phyloP scores from a whole-genome alignment of 306 rosid species.

The Carpinus viminea region DNA sequence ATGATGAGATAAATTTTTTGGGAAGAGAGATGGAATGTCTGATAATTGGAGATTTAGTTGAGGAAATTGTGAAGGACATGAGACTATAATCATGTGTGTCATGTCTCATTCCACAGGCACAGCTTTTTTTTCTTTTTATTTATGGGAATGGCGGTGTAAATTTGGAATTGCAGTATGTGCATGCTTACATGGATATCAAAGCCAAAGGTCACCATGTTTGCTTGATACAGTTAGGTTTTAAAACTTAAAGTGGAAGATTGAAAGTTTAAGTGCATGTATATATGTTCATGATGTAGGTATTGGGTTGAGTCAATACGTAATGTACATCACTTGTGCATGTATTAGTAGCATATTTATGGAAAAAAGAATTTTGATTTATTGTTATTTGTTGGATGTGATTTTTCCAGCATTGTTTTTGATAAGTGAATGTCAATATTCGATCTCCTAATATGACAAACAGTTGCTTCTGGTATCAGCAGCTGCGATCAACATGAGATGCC shows the following conservation, averaged over 20 bases:
- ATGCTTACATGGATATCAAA: constrained; percentile 28
- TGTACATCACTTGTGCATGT: constrained; percentile 48
- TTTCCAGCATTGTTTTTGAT: not conserved
- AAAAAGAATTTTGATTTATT: not conserved
- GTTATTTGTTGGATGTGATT: not conserved
- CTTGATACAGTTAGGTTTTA: constrained; percentile 35
- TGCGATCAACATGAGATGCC: too few relatives aligned
- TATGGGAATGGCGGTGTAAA: constrained; percentile 20
- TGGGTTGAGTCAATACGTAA: constrained; percentile 32
- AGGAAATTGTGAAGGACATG: constrained; percentile 70
- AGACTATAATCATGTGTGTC: constrained; percentile 28
- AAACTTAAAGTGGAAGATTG: constrained; percentile 20
- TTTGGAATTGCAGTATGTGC: constrained; percentile 32
- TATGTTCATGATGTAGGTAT: constrained; percentile 33
- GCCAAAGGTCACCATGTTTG: constrained; percentile 36
- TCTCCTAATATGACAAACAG: not conserved
- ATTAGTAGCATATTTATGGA: constrained; percentile 20
- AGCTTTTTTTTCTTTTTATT: not conserved
- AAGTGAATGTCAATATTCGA: not conserved
- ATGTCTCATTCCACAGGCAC: constrained; percentile 17
- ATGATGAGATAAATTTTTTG: constrained; percentile 49
- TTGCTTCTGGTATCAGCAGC: not conserved
- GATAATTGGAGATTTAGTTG: constrained; percentile 68
- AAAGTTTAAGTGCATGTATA: constrained; percentile 43
- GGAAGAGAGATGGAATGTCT: constrained; percentile 67